phyloP scores from a whole-genome alignment of 331 rosid genomes.

The Acacia pycnantha region DNA sequence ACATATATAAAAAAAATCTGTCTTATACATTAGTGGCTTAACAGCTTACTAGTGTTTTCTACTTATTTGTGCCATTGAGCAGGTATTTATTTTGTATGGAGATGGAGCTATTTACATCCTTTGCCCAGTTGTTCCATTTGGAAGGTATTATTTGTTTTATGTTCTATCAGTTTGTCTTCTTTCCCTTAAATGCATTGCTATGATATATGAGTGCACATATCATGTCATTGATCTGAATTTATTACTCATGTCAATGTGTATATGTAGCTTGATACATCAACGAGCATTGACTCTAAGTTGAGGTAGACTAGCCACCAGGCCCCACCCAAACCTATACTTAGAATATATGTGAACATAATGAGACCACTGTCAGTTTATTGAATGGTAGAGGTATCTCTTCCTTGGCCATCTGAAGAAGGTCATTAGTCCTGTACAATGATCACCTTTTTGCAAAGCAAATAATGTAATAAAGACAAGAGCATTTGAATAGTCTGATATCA shows the following conservation, averaged over 20 bases:
- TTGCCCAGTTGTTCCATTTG: conserved; percentile 93
- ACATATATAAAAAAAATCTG: background rate
- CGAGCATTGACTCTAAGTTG: background rate
- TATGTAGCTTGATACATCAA: background rate
- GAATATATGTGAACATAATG: background rate
- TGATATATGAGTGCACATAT: background rate
- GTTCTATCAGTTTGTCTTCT: conserved; percentile 6
- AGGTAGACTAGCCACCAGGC: background rate
- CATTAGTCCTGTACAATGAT: too few species aligned
- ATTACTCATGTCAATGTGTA: background rate
- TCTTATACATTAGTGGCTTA: background rate
- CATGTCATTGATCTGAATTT: background rate
- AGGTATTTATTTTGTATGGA: conserved; percentile 84
- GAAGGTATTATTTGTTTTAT: conserved; percentile 60
- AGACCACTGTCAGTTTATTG: background rate
- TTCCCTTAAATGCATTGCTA: background rate
- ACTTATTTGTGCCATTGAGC: conserved; percentile 32
- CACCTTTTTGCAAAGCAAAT: background rate
- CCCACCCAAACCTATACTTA: background rate
- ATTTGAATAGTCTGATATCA: background rate
- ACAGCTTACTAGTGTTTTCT: conserved; percentile 11
- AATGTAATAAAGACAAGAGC: background rate
- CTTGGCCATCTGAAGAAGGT: background rate
- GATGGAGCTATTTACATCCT: conserved; percentile 84
- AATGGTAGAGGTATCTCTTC: background rate